A percentile compares a stretch with the other conserved stretches of the same genome.
Conservation (phyloP, 2,329 filamentous ascomycete species). For the Epichloe festucae region DNA sequence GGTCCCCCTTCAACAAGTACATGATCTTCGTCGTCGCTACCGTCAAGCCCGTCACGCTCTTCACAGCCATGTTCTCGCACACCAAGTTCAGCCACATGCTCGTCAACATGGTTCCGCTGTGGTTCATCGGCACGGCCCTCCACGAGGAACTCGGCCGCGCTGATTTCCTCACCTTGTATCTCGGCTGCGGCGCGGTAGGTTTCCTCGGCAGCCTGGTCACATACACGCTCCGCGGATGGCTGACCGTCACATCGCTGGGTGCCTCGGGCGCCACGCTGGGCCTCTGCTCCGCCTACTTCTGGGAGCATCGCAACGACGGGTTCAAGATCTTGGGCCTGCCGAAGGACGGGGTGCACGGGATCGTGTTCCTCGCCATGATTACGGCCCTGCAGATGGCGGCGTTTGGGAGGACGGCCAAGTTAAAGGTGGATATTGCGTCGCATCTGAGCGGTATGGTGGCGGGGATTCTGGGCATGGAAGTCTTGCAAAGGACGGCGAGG, state of each 20-base stretch:
- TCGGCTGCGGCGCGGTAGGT: slow-evolving; percentile 43
- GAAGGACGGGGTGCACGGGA: slow-evolving; percentile 41
- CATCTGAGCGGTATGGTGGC: slow-evolving; percentile 39
- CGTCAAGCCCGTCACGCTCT: slow-evolving; percentile 45
- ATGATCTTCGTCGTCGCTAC: slow-evolving; percentile 52
- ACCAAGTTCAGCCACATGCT: slow-evolving; percentile 45
- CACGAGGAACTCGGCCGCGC: slow-evolving; percentile 60
- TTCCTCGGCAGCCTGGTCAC: slow-evolving; percentile 44
- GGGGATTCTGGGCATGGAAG: slow-evolving; percentile 29
- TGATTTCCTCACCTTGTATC: slow-evolving; percentile 55
- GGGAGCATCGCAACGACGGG: slow-evolving; percentile 41
- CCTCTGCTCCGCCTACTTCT: slow-evolving; percentile 48
- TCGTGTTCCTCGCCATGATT: slow-evolving; percentile 39
- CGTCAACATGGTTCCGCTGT: slow-evolving; percentile 53
- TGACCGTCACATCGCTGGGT: slow-evolving; percentile 45
- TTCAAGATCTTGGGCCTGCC: slow-evolving; percentile 46
- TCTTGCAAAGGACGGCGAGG: slow-evolving; percentile 14
- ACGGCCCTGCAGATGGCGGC: slow-evolving; percentile 37
- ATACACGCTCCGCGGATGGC: slow-evolving; percentile 32
- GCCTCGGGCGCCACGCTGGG: slow-evolving; percentile 53
- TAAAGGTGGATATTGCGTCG: slow-evolving; percentile 36
- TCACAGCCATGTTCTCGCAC: slow-evolving; percentile 60
- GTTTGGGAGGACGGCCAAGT: slow-evolving; percentile 27
- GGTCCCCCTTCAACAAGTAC: slow-evolving; percentile 54
- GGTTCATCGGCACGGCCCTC: slow-evolving; percentile 51